phyloP scores from a whole-genome alignment of 108 stramenopile species.

The Nitzschia palea region DNA sequence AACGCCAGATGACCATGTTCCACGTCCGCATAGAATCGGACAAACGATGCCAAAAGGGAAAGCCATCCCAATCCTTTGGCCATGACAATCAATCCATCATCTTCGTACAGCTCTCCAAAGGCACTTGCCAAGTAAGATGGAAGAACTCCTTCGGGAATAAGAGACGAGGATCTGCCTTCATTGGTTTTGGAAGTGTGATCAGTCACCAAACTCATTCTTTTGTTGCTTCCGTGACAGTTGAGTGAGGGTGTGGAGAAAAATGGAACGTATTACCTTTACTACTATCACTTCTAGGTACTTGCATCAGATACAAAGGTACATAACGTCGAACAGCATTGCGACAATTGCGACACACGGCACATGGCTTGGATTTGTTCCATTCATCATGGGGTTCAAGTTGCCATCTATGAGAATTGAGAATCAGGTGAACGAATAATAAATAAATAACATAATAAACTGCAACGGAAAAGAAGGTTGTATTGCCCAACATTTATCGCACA shows the following conservation, averaged over 20 bases:
- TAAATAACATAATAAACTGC: too few species aligned
- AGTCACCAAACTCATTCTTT: neutral
- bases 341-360: too few species aligned
- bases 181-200: neutral
- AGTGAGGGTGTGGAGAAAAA: neutral
- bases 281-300: too few species aligned
- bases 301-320: too few species aligned
- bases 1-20: constrained; percentile 53
- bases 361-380: too few species aligned
- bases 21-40: constrained; percentile 77
- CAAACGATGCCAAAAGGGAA: constrained; percentile 66
- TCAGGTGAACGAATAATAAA: too few species aligned
- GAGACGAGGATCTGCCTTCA: neutral
- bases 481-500: too few species aligned
- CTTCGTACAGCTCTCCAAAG: constrained; percentile 85
- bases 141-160: constrained; percentile 51
- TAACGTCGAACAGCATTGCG: too few species aligned
- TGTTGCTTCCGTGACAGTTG: neutral
- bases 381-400: too few species aligned
- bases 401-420: too few species aligned
- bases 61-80: constrained; percentile 89
- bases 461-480: too few species aligned
- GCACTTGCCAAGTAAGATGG: constrained; percentile 85
- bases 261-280: too few species aligned
- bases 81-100: constrained; percentile 91